A percentile compares a stretch with the other conserved stretches of the same genome.
Evolutionary conservation across 805 yeast genomes (phyloP).

Genomic region (Wickerhamomyces strasburgensis): DNA sequence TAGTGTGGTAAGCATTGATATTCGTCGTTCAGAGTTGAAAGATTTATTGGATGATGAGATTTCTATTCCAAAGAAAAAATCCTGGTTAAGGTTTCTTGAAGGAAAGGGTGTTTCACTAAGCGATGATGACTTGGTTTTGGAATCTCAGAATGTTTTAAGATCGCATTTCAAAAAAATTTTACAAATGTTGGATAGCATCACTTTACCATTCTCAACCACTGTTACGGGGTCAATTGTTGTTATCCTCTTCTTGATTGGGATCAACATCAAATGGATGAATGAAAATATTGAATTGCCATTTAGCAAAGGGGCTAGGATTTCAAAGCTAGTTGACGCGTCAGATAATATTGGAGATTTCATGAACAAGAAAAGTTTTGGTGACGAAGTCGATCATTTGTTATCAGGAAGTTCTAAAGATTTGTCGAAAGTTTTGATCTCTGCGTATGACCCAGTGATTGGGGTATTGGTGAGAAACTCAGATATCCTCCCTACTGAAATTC

Average conservation of each 20-base stretch:
- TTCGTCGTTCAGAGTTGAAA: conserved; percentile 55
- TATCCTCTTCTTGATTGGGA: conserved; percentile 25
- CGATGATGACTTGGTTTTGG: not conserved
- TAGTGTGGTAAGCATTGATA: conserved; percentile 63
- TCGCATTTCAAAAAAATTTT: not conserved
- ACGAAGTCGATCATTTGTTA: conserved; percentile 15
- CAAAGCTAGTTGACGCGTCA: too few species aligned
- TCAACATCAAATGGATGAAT: conserved; percentile 33
- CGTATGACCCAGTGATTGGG: conserved; percentile 27
- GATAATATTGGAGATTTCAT: conserved; percentile 10
- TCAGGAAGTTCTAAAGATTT: conserved; percentile 2
- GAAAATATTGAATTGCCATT: conserved; percentile 8
- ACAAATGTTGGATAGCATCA: conserved; percentile 1
- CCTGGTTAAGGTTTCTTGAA: conserved; percentile 7
- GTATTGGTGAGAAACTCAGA: too few species aligned
- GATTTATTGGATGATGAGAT: conserved; percentile 35
- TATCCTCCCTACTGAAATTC: too few species aligned
- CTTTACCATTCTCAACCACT: conserved; percentile 32
- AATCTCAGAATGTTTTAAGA: not conserved
- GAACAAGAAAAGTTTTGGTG: conserved; percentile 17
- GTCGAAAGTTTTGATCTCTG: conserved; percentile 15
- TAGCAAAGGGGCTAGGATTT: too few species aligned
- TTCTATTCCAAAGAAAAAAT: not conserved
- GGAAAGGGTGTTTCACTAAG: conserved; percentile 5
- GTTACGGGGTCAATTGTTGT: conserved; percentile 28